phyloP scores from a whole-genome alignment of 345 rosid species.

The Leavenworthia alabamica region DNA sequence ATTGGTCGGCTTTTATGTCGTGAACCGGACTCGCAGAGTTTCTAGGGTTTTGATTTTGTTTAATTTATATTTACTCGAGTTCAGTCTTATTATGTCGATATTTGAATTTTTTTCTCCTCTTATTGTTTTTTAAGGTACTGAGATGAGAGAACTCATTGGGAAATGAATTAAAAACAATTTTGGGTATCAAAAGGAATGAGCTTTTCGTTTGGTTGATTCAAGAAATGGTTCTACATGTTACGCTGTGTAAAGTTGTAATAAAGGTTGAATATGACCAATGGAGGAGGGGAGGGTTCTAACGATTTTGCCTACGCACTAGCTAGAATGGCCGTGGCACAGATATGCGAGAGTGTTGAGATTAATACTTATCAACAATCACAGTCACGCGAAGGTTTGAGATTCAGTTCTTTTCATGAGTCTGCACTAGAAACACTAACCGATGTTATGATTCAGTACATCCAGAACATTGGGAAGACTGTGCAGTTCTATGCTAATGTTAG shows the following conservation, averaged over 20 bases:
- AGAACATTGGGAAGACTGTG: conserved; percentile 49
- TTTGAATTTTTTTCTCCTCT: background rate
- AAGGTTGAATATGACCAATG: conserved; percentile 87
- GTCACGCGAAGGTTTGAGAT: conserved; percentile 62
- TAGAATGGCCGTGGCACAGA: conserved; percentile 59
- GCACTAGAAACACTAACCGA: conserved; percentile 66
- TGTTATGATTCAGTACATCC: conserved; percentile 47
- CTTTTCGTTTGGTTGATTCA: conserved; percentile 18
- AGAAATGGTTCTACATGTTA: conserved; percentile 33
- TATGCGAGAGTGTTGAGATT: conserved; percentile 27
- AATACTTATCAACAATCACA: conserved; percentile 32
- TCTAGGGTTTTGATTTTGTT: conserved; percentile 26
- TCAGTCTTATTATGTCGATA: too few species aligned
- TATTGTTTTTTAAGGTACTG: conserved; percentile 2
- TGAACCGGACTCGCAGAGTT: too few species aligned
- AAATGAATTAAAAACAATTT: background rate
- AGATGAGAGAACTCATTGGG: background rate
- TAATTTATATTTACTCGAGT: background rate
- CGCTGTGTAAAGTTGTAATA: conserved; percentile 50
- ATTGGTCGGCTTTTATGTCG: background rate
- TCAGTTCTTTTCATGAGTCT: conserved; percentile 65
- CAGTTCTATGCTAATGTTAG: conserved; percentile 54
- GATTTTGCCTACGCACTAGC: conserved; percentile 52
- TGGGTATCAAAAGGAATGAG: conserved; percentile 20
- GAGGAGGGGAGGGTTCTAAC: conserved; percentile 63